A percentile compares a stretch with the other conserved stretches of the same genome.
Evolutionary conservation across 768 basidiomycete genomes (phyloP).

Genomic region (Pleurotus citrinopileatus): DNA sequence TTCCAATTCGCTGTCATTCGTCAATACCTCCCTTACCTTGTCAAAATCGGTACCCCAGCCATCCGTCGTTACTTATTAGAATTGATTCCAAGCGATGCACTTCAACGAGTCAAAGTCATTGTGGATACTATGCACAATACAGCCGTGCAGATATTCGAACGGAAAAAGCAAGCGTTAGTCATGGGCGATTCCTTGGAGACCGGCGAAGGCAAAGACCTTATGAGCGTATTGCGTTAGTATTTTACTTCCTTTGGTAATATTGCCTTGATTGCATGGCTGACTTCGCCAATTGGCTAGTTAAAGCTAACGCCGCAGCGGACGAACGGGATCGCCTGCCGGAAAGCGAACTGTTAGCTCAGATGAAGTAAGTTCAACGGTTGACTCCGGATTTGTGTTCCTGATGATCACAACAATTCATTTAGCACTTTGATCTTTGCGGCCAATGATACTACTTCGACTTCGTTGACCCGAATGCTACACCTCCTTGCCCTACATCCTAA

Average conservation of each 20-base stretch:
- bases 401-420: constrained; percentile 17
- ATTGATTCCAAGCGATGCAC: constrained; percentile 25
- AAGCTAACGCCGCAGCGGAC: constrained; percentile 32
- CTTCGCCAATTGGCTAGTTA: constrained; percentile 24
- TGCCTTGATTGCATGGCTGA: not conserved
- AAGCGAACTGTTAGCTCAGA: constrained; percentile 38
- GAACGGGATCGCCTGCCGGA: constrained; percentile 29
- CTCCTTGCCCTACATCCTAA: constrained; percentile 10
- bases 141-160: constrained; percentile 31
- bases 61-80: constrained; percentile 32
- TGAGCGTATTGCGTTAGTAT: constrained; percentile 41
- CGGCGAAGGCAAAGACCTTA: constrained; percentile 40
- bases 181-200: constrained; percentile 30
- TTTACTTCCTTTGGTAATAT: not conserved
- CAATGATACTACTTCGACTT: constrained; percentile 14
- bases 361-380: constrained; percentile 20
- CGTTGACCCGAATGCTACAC: constrained; percentile 12
- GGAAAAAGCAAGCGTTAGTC: constrained; percentile 32
- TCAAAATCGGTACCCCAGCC: constrained; percentile 22
- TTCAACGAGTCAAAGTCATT: constrained; percentile 31
- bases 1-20: constrained; percentile 16
- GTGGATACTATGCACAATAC: constrained; percentile 31
- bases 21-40: constrained; percentile 14
- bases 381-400: not conserved
- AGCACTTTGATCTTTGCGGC: constrained; percentile 11